Conservation (phyloP, 257 asterid species). For the Nicotiana benthamiana region DNA sequence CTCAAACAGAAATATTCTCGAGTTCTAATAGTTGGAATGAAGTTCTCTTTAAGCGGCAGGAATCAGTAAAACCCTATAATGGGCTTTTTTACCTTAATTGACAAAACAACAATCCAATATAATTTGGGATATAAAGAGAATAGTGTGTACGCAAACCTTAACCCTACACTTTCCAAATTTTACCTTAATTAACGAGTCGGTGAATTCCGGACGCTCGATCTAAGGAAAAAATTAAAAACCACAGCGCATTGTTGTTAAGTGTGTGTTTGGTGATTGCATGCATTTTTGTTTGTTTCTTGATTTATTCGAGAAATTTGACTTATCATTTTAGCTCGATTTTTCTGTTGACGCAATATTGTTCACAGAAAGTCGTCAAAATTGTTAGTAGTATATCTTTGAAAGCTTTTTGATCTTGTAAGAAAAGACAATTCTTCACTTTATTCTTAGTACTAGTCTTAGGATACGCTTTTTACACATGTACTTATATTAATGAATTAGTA, state of each 20-base stretch:
- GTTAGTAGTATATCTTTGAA: background rate
- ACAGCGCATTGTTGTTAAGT: background rate
- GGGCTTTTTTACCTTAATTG: too few relatives aligned
- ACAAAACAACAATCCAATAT: too few relatives aligned
- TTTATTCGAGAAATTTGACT: background rate
- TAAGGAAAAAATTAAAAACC: too few relatives aligned
- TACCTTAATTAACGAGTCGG: background rate
- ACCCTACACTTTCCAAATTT: too few relatives aligned
- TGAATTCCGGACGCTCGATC: background rate
- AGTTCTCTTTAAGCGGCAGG: background rate
- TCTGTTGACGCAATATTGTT: too few relatives aligned
- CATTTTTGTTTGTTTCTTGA: background rate
- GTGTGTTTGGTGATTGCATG: background rate
- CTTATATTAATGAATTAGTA: too few relatives aligned
- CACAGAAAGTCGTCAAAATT: background rate
- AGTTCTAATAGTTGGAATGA: background rate
- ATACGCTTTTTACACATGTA: too few relatives aligned
- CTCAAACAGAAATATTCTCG: too few relatives aligned
- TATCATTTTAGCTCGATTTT: background rate
- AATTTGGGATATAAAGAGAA: too few relatives aligned
- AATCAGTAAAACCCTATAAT: background rate
- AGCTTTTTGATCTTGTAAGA: background rate
- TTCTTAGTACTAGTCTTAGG: too few relatives aligned
- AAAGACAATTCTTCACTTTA: background rate
- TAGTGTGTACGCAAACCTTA: too few relatives aligned